A percentile compares a stretch with the other conserved stretches of the same genome.
Conservation (phyloP, 2,329 filamentous ascomycete species). For the Penicillium sp. region DNA sequence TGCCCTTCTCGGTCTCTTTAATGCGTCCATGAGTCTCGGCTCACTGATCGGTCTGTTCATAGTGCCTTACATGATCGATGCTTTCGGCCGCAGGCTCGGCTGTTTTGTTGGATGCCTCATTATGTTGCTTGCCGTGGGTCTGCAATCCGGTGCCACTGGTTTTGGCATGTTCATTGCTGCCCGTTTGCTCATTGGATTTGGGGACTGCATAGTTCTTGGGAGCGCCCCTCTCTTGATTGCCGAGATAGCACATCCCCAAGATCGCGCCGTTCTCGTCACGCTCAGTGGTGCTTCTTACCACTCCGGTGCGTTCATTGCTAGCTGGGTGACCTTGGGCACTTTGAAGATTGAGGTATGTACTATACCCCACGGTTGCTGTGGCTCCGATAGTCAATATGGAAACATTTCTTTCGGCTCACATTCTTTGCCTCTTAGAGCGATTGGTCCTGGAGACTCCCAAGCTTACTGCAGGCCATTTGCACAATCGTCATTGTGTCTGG, state of each 20-base stretch:
- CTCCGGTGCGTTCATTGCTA: slow-evolving; percentile 20
- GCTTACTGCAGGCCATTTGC: slow-evolving; percentile 19
- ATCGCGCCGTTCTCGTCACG: slow-evolving; percentile 22
- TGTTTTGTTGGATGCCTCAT: slow-evolving; percentile 12
- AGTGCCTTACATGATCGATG: slow-evolving; percentile 19
- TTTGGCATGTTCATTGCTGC: slow-evolving; percentile 27
- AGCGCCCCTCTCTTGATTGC: slow-evolving; percentile 22
- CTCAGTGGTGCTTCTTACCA: slow-evolving; percentile 18
- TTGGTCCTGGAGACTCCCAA: slow-evolving; percentile 23
- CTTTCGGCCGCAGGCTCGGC: slow-evolving; percentile 14
- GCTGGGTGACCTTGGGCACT: slow-evolving; percentile 16
- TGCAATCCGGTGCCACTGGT: slow-evolving; percentile 24
- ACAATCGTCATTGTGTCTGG: slow-evolving; percentile 13
- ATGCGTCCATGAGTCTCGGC: slow-evolving; percentile 18
- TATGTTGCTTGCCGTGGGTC: slow-evolving; percentile 21
- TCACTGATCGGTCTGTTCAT: slow-evolving; percentile 16
- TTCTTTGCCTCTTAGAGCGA: slow-evolving; percentile 6
- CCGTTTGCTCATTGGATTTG: slow-evolving; percentile 25
- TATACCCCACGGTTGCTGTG: background rate
- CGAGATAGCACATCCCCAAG: slow-evolving; percentile 24
- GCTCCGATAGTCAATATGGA: background rate
- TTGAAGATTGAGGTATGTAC: slow-evolving; percentile 15
- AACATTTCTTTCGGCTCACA: background rate
- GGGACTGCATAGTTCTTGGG: slow-evolving; percentile 20
- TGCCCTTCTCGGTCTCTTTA: slow-evolving; percentile 20